Base-by-base conservation (phyloP, 768 basidiomycete genomes). In the Pholiota microspora region DNA sequence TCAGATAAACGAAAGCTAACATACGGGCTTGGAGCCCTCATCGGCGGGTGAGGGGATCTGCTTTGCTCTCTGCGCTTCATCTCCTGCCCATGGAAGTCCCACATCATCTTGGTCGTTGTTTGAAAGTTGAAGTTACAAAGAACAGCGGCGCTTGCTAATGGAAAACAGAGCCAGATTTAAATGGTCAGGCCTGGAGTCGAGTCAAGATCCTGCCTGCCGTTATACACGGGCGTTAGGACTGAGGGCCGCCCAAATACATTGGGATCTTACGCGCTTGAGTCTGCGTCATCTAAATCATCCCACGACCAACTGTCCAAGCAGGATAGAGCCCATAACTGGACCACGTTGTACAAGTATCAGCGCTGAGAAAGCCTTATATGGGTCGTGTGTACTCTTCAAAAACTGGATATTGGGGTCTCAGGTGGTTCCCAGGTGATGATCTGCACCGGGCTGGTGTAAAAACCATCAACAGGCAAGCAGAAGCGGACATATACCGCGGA, bases 91-190 rank as follows among this genome's bases (percentile, higher is more conserved):
- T 60, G 55, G 21, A 69, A 64, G 64, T 73, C 71, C 74, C 74
- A 76, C 76, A 76, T 76, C 74, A 73, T 75, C 56, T 68, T 70
- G 13, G 13, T 31, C 44, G 23, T 9, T 45, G 9, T 44, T 24
- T 42, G 7, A 21, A 42, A 1, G 21, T 10, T 21, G 40, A 45
- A 31, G 9, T 15, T 9, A 40, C 23, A 38, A 21, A 54, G 10
- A 24, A 9, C n/a, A 36, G 18, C 32, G 12, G n/a, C 15, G 8
- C 16, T 31, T 27, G 31, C 18, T 10, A 12, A 31, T 23, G 10
- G 25, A 35, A 21, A 44, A 25, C 2, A 15, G 7, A 28, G 23
- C 44, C 40, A 45, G 25, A 24, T 10, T 53, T 54, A 54, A 50
- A 15, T 32, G 38, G 10, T 7, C 25, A 23, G 21, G 18, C 7